Base-by-base conservation (phyloP, 2,329 filamentous ascomycete genomes). In the Nothomitra cinnamomea region DNA sequence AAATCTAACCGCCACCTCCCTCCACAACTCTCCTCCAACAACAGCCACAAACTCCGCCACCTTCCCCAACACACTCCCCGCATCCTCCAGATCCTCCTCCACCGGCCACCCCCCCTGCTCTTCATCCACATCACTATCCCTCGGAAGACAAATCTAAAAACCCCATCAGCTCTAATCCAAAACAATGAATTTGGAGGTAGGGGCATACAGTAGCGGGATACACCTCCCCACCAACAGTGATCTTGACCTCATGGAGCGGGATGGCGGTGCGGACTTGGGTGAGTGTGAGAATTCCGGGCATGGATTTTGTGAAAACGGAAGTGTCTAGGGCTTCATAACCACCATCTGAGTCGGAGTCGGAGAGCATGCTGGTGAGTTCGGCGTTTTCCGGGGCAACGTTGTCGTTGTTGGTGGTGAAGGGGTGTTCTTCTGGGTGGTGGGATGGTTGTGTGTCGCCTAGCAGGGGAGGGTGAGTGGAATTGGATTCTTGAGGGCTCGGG, bases 271-370 rank as follows among this genome's bases (percentile, higher is more conserved):
- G 54, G 2, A 73, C 63, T 57, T 74, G 62, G 3, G 68, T 61
- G 36, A 68, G 56, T 2, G 68, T 70, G 57, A 74, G 54, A 10
- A 69, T 64, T 2, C 72, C 72, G 1, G 72, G 71, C 65, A 72
- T 72, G 32, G 67, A 60, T 43, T 71, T 61, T 42, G 67, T 64
- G 51, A 74, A 74, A 19, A 73, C 61, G 3, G 70, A 72, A 43
- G 57, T 51, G 24, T 59, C 57, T 35, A 48, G 25, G 36, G 43
- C 21, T 32, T n/a, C 21, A n/a, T 40, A 10, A 19, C 12, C n/a
- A 32, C n/a, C 22, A 32, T 48, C 22, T n/a, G n/a, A n/a, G 32
- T 43, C n/a, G 3, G 15, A n/a, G 4, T 49, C 45, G 5, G 28
- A 10, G 10, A 32, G 28, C 4, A 10, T 13, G 45, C 5, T 49